phyloP scores from a whole-genome alignment of 192 early-diverging fungal genomes.

The Mortierella antarctica region DNA sequence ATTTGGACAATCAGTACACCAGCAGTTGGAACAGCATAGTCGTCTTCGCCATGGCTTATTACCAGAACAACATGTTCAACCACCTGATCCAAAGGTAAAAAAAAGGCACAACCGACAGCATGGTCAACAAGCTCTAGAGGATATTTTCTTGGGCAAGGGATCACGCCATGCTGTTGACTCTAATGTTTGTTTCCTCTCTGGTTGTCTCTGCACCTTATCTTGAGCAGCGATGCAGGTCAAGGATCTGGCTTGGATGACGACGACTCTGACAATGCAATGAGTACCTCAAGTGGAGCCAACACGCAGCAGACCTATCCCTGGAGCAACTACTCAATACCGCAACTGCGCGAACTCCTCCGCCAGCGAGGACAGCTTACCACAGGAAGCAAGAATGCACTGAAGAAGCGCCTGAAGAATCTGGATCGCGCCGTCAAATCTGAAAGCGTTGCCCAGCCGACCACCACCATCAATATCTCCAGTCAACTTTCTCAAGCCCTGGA shows the following conservation, averaged over 20 bases:
- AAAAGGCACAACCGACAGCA: background rate
- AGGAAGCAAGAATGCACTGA: constrained; percentile 33
- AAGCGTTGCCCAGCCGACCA: no score
- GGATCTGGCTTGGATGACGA: constrained; percentile 29
- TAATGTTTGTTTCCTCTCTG: background rate
- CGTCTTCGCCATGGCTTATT: no score
- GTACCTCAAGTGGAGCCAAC: background rate
- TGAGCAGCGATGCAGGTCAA: background rate
- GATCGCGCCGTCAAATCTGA: background rate
- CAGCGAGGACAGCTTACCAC: constrained; percentile 50
- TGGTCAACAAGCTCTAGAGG: no score
- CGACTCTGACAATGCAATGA: background rate
- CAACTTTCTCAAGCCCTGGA: background rate
- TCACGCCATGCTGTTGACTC: background rate
- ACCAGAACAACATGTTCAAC: constrained; percentile 45
- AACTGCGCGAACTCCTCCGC: constrained; percentile 38
- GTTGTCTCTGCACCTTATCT: background rate
- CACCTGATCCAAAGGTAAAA: constrained; percentile 49
- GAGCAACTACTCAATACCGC: constrained; percentile 47
- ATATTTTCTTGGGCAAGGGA: background rate
- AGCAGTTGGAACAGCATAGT: no score
- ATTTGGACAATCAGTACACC: no score
- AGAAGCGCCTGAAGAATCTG: constrained; percentile 39
- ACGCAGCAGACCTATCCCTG: constrained; percentile 32
- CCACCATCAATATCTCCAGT: constrained; percentile 6